Evolutionary conservation across 2,329 filamentous ascomycete genomes (phyloP).

Genomic region (Aspergillus novofumigatus): DNA sequence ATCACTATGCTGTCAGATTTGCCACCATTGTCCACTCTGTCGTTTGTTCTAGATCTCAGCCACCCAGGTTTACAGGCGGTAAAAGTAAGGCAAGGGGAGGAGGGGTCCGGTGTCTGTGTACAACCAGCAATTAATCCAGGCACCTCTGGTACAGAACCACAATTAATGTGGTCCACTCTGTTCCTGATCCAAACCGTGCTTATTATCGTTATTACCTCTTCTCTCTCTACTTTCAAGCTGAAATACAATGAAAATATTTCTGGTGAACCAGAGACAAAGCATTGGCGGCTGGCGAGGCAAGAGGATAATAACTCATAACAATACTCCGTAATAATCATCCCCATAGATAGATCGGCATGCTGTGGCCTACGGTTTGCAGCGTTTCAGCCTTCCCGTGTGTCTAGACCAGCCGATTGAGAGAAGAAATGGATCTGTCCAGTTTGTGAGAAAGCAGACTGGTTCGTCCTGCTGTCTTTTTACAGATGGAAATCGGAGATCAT

Average conservation of each 20-base stretch:
- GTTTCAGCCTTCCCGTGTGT: constrained; percentile 23
- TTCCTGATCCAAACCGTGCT: not conserved
- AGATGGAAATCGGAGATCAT: not conserved
- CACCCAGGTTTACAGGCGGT: no score
- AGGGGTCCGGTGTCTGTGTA: no score
- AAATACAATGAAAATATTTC: not conserved
- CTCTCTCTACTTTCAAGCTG: not conserved
- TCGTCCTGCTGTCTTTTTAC: not conserved
- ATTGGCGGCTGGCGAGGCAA: not conserved
- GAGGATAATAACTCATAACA: no score
- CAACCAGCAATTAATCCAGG: no score
- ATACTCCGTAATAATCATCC: no score
- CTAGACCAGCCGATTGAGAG: constrained; percentile 31
- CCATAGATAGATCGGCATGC: not conserved
- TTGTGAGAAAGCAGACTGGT: constrained; percentile 15
- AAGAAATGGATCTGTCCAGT: constrained; percentile 9
- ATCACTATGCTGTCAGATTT: not conserved
- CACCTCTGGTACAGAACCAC: not conserved
- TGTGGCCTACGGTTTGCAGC: not conserved
- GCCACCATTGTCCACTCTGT: not conserved
- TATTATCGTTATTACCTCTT: no score
- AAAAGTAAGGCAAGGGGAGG: no score
- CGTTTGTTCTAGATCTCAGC: not conserved
- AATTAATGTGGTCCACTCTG: not conserved
- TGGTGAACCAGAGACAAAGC: not conserved